phyloP scores from a whole-genome alignment of 2,329 filamentous ascomycete genomes.

The Xylariales sp. region DNA sequence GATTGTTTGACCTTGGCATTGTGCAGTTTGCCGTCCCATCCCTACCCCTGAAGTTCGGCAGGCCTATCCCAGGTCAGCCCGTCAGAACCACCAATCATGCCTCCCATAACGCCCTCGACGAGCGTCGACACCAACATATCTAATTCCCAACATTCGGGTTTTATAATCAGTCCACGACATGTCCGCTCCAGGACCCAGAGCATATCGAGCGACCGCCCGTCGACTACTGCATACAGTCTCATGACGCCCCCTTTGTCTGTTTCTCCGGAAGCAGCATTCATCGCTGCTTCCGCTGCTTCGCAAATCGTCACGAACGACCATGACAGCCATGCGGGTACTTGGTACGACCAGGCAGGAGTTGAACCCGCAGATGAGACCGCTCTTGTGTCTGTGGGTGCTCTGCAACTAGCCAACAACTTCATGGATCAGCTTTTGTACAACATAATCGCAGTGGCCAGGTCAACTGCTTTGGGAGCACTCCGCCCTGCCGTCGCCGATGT shows the following conservation, averaged over 20 bases:
- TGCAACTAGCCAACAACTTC: conserved; percentile 83
- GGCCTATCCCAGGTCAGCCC: background rate
- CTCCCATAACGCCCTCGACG: conserved; percentile 2
- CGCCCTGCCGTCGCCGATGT: conserved; percentile 82
- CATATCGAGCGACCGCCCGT: conserved; percentile 68
- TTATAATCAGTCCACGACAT: conserved; percentile 9
- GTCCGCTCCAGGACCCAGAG: conserved; percentile 52
- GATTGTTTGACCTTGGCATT: background rate
- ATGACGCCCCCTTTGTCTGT: conserved; percentile 64
- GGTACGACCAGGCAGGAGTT: conserved; percentile 65
- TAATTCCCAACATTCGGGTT: background rate
- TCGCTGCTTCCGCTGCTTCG: conserved; percentile 81
- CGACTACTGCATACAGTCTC: conserved; percentile 52
- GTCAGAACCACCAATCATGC: background rate
- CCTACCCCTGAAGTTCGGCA: background rate
- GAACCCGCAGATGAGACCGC: conserved; percentile 64
- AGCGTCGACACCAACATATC: conserved; percentile 4
- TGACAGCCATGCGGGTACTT: conserved; percentile 66
- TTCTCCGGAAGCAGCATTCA: conserved; percentile 78
- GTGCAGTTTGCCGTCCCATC: background rate
- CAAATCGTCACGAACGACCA: conserved; percentile 90
- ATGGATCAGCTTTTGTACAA: conserved; percentile 91
- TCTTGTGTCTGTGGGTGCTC: conserved; percentile 66
- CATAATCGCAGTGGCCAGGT: conserved; percentile 75
- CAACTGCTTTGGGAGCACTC: conserved; percentile 70